These are phyloP conservation scores for Medicago lupulina DNA, from an alignment of 306 rosid genomes.

Conservation along the genomic window DNA sequence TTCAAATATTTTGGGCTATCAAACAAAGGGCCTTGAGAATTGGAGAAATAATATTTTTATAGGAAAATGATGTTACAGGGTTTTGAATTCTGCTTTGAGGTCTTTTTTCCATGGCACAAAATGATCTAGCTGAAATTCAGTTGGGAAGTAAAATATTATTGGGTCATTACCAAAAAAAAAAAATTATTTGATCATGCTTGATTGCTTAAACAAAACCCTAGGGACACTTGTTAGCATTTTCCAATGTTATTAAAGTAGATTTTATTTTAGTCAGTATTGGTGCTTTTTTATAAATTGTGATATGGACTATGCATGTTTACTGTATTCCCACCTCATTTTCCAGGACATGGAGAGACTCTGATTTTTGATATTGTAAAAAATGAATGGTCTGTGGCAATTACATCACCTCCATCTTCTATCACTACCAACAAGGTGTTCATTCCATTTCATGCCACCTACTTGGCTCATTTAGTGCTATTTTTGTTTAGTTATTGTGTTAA, in stretches of 20 bases:
- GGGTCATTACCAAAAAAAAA: too few species aligned
- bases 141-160: constrained; percentile 11
- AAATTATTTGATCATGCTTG: too few species aligned
- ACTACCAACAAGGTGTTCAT: constrained; percentile 60
- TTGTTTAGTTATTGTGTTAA: constrained; percentile 16
- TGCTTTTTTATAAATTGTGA: neutral
- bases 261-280: neutral
- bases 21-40: neutral
- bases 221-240: too few species aligned
- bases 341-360: constrained; percentile 86
- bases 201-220: too few species aligned
- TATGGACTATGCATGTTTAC: neutral
- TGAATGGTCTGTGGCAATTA: constrained; percentile 77
- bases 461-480: constrained; percentile 17
- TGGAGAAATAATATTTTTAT: constrained; percentile 22
- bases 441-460: constrained; percentile 4
- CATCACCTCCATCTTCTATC: constrained; percentile 79
- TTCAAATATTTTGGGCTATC: constrained; percentile 1
- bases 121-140: constrained; percentile 25
- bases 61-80: neutral
- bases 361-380: constrained; percentile 77
- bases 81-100: constrained; percentile 16
- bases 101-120: neutral
- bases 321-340: constrained; percentile 24
- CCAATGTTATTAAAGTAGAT: constrained; percentile 7